Base-by-base conservation (phyloP, 2,329 filamentous ascomycete genomes). In the Fusarium lateritium region DNA sequence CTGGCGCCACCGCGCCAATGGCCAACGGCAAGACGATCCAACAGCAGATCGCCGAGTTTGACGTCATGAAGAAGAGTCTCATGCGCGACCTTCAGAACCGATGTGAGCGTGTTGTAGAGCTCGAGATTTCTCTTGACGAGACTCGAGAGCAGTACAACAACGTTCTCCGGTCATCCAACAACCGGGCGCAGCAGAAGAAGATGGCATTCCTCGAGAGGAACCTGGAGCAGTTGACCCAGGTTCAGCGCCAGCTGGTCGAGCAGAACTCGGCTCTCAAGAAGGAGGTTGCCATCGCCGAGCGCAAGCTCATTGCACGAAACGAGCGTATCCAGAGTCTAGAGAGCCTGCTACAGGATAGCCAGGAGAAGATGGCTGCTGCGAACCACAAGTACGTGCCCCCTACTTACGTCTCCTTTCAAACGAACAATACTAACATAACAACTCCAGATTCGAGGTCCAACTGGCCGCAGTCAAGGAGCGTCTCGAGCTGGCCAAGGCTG, bases 121-220 rank as follows among this genome's bases (percentile, higher is more conserved):
- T 99, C 28, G 96, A 99, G 81, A 99, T 99, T 76, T 97, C 93
- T 36, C 88, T 99, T 51, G 96, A 99, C 77, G 94, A 98, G 84
- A 98, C 96, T 1, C 90, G 96, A 57, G 96, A 99, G 84, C 96
- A 99, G 83, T 99, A 99, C 84, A 98, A 99, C 85, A 98, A 97
- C 75, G 96, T 99, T 64, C 88, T 99, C 61, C 91, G 95, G 58
- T 96, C 94, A 50, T 97, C 94, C 72, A 99, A 99, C 85, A 98
- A 97, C 85, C 92, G 96, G 62, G 95, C 96, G 24, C 96, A 99
- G 84, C 96, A 99, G 83, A 99, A 99, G 92, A 99, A 99, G 88
- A 98, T 99, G 93, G 97, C 96, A 17, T 99, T 99, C 87, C 84
- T 99, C 51, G 96, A 99, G 84, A 92, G 96, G 77, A 99, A 99